These are phyloP conservation scores for Cryptococcus depauperatus DNA, from an alignment of 1,284 basidiomycete species.

Conservation along the genomic window DNA sequence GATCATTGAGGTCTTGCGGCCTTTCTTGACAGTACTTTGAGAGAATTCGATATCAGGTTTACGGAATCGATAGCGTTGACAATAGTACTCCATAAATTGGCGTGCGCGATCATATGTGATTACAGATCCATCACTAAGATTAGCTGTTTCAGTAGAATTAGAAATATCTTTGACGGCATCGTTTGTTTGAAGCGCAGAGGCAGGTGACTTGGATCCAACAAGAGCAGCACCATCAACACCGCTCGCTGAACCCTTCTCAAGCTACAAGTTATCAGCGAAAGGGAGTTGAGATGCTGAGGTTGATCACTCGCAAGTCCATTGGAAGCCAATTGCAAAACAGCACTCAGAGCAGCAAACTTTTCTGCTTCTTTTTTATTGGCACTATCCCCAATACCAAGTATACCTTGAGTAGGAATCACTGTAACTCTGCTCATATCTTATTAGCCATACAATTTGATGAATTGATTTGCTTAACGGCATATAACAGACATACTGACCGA, in stretches of 20 bases:
- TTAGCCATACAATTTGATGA: background rate
- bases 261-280: no score
- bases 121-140: slow-evolving; percentile 59
- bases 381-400: slow-evolving; percentile 56
- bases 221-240: no score
- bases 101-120: slow-evolving; percentile 70
- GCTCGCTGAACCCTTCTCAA: slow-evolving; percentile 20
- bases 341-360: slow-evolving; percentile 64
- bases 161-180: slow-evolving; percentile 1
- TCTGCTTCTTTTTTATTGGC: slow-evolving; percentile 62
- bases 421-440: no score
- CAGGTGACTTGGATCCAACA: no score
- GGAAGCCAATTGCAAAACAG: slow-evolving; percentile 60
- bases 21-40: slow-evolving; percentile 16
- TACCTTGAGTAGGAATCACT: slow-evolving; percentile 26
- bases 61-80: slow-evolving; percentile 69
- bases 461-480: background rate
- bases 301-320: slow-evolving; percentile 52
- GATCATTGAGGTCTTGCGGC: slow-evolving; percentile 28
- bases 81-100: slow-evolving; percentile 93
- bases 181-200: slow-evolving; percentile 2
- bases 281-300: no score
- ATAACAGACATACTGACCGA: slow-evolving; percentile 20
- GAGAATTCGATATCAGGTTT: slow-evolving; percentile 67
- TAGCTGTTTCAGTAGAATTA: slow-evolving; percentile 17